A percentile compares a stretch with the other conserved stretches of the same genome.
These are phyloP conservation scores for Rutstroemia sp. DNA, from an alignment of 2,329 filamentous ascomycete species.

Conservation along the genomic window DNA sequence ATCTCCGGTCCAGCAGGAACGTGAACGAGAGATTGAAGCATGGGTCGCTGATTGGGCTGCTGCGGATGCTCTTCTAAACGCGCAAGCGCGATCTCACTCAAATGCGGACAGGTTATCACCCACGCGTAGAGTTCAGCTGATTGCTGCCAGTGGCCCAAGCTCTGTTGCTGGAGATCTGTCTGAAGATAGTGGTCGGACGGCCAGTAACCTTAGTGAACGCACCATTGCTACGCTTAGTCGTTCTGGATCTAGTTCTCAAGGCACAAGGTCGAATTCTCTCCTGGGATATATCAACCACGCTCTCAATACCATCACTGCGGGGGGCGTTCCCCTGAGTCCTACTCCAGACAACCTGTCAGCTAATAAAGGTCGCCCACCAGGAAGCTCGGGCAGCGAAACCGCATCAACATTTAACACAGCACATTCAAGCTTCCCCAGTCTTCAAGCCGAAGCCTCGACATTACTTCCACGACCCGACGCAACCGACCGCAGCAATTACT, in stretches of 20 bases:
- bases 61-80: slow-evolving; percentile 27
- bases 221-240: slow-evolving; percentile 23
- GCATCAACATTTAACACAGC: slow-evolving; percentile 26
- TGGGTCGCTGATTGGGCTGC: slow-evolving; percentile 33
- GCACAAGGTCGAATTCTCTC: slow-evolving; percentile 24
- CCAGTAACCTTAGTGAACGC: slow-evolving; percentile 29
- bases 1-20: slow-evolving; percentile 20
- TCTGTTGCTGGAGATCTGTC: slow-evolving; percentile 19
- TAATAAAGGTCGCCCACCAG: slow-evolving; percentile 12
- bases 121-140: slow-evolving; percentile 24
- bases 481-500: neutral
- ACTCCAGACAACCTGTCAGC: slow-evolving; percentile 14
- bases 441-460: slow-evolving; percentile 26
- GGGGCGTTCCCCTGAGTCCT: slow-evolving; percentile 14
- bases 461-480: slow-evolving; percentile 23
- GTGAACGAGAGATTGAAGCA: slow-evolving; percentile 29
- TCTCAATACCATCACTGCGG: slow-evolving; percentile 24
- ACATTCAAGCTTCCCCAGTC: slow-evolving; percentile 22
- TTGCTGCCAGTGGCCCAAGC: slow-evolving; percentile 18
- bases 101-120: slow-evolving; percentile 27
- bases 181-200: slow-evolving; percentile 27
- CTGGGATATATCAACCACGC: slow-evolving; percentile 24
- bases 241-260: slow-evolving; percentile 25
- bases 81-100: slow-evolving; percentile 25
- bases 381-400: slow-evolving; percentile 21